Evolutionary conservation across 2,329 filamentous ascomycete genomes (phyloP).

Genomic region (Epichloe sibirici): DNA sequence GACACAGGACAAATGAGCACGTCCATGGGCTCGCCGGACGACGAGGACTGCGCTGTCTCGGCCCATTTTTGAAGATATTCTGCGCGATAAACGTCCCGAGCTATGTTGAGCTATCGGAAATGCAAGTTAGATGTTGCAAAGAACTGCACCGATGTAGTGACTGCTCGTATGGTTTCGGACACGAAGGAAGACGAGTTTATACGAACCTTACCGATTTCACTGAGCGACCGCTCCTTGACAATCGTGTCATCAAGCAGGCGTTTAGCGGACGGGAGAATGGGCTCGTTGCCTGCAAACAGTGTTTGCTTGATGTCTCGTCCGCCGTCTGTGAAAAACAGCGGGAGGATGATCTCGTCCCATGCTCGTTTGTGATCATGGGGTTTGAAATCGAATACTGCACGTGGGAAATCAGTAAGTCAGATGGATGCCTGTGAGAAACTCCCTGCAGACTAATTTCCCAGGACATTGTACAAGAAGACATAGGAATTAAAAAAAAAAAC

Average conservation of each 20-base stretch:
- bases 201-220: conserved; percentile 27
- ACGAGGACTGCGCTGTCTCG: conserved; percentile 16
- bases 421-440: too few species aligned
- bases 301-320: conserved; percentile 38
- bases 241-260: conserved; percentile 30
- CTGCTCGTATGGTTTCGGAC: too few species aligned
- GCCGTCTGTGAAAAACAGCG: conserved; percentile 48
- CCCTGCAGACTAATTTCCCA: too few species aligned
- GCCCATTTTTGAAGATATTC: conserved; percentile 27
- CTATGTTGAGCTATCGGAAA: conserved; percentile 16
- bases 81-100: conserved; percentile 27
- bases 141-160: too few species aligned
- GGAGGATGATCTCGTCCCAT: conserved; percentile 23
- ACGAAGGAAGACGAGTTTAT: too few species aligned
- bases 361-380: conserved; percentile 6
- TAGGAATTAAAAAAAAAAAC: too few species aligned
- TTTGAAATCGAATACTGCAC: conserved; percentile 6
- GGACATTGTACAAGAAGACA: too few species aligned
- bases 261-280: conserved; percentile 42
- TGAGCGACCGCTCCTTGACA: conserved; percentile 35
- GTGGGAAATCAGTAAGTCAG: background rate
- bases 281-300: conserved; percentile 43
- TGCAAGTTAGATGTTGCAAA: background rate
- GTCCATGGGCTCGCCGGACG: conserved; percentile 32
- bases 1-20: conserved; percentile 49